Conservation (phyloP, 495 filamentous ascomycete genomes). For the Penicillium simplicissimum region DNA sequence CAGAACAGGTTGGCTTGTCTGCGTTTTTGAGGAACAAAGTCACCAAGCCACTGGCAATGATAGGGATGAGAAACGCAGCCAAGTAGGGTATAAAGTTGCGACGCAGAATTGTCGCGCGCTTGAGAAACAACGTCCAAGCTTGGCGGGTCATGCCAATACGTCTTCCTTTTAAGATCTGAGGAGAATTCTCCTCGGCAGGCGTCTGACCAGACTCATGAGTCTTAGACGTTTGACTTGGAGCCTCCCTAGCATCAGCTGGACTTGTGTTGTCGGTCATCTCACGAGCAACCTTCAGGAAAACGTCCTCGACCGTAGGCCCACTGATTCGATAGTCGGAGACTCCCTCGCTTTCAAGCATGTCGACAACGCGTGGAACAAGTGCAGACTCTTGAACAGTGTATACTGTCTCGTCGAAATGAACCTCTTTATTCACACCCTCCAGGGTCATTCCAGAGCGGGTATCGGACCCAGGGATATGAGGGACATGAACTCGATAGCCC, state of each 20-base stretch:
- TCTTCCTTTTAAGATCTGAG: constrained; percentile 67
- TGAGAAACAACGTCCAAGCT: constrained; percentile 70
- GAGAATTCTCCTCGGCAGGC: constrained; percentile 6
- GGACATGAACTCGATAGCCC: constrained; percentile 76
- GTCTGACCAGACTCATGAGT: too few species aligned
- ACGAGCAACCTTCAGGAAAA: constrained; percentile 80
- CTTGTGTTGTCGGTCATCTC: constrained; percentile 40
- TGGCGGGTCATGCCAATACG: constrained; percentile 65
- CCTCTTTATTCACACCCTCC: constrained; percentile 55
- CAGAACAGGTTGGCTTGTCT: constrained; percentile 57
- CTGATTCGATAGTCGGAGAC: constrained; percentile 73
- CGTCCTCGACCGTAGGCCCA: constrained; percentile 84
- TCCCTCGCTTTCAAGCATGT: constrained; percentile 58
- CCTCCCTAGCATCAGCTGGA: background rate
- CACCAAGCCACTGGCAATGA: constrained; percentile 73
- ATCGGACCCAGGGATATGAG: constrained; percentile 45
- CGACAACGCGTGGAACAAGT: constrained; percentile 65
- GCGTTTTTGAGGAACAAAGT: constrained; percentile 68
- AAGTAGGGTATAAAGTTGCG: constrained; percentile 73
- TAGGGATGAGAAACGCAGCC: constrained; percentile 70
- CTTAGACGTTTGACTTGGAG: too few species aligned
- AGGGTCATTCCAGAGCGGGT: constrained; percentile 43
- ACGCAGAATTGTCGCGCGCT: constrained; percentile 73
- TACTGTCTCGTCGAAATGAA: constrained; percentile 65
- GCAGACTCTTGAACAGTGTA: constrained; percentile 65